Evolutionary conservation across 73 alveolate species (phyloP).

Genomic region (Paramecium pentaurelia): DNA sequence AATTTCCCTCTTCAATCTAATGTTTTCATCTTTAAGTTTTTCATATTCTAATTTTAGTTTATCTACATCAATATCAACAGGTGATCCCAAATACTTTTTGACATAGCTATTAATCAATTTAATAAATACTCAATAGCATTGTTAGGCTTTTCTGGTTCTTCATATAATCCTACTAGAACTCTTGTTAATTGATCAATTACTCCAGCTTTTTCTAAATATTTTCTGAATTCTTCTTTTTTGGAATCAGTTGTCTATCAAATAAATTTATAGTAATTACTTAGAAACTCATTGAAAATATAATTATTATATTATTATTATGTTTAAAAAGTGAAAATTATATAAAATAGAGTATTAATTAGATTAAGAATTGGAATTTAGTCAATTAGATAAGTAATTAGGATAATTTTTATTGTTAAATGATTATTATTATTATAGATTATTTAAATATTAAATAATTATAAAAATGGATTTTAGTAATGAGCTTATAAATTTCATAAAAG

Average conservation of each 20-base stretch:
- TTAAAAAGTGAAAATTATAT: background rate
- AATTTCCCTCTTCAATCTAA: constrained; percentile 72
- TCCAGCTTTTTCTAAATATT: constrained; percentile 90
- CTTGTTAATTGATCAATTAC: constrained; percentile 88
- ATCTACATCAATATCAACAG: constrained; percentile 92
- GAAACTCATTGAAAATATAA: background rate
- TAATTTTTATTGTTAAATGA: background rate
- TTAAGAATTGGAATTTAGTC: too few relatives aligned
- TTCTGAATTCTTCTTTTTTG: constrained; percentile 93
- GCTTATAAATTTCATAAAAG: background rate
- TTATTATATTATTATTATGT: background rate
- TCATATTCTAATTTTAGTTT: constrained; percentile 83
- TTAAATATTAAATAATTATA: background rate
- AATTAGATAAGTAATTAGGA: too few relatives aligned
- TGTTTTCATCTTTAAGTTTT: constrained; percentile 78
- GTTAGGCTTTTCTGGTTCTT: constrained; percentile 93
- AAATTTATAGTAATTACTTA: background rate
- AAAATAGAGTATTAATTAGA: background rate
- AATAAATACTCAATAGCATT: constrained; percentile 81
- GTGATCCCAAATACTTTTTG: constrained; percentile 85
- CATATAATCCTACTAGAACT: constrained; percentile 92
- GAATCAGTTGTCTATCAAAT: constrained; percentile 74
- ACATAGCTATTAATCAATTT: constrained; percentile 59
- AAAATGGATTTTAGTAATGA: constrained; percentile 8
- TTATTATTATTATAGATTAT: background rate